phyloP scores from a whole-genome alignment of 2,329 filamentous ascomycete species.

The Aspergillus clavatus region DNA sequence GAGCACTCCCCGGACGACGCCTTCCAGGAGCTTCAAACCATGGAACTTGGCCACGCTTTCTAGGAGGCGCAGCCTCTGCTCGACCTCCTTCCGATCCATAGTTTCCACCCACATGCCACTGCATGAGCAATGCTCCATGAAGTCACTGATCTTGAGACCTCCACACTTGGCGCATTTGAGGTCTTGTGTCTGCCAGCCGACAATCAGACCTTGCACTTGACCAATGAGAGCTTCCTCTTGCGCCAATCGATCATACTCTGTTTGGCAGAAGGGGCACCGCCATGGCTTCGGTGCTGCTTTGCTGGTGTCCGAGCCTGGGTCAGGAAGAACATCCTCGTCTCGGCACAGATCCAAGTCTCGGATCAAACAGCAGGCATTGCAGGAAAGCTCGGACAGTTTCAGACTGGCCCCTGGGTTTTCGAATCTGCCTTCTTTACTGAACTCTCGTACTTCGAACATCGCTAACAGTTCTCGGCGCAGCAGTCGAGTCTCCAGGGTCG shows the following conservation, averaged over 20 bases:
- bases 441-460: constrained; percentile 92
- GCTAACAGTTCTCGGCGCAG: constrained; percentile 83
- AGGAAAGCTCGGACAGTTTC: constrained; percentile 70
- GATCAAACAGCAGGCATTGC: constrained; percentile 83
- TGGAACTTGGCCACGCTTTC: constrained; percentile 72
- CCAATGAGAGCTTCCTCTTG: constrained; percentile 80
- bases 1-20: constrained; percentile 64
- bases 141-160: constrained; percentile 73
- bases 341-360: constrained; percentile 89
- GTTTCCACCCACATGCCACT: constrained; percentile 78
- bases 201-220: constrained; percentile 67
- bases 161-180: constrained; percentile 73
- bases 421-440: constrained; percentile 82
- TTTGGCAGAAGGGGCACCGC: constrained; percentile 72
- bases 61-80: constrained; percentile 64
- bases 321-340: constrained; percentile 72
- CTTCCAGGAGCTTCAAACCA: constrained; percentile 72
- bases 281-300: constrained; percentile 50
- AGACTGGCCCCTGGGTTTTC: constrained; percentile 76
- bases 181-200: constrained; percentile 86
- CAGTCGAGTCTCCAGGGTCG: constrained; percentile 79
- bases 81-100: constrained; percentile 61
- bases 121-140: constrained; percentile 95
- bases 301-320: constrained; percentile 29
- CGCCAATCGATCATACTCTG: constrained; percentile 68